phyloP scores from a whole-genome alignment of 78 protist genomes.

The Cyanophora paradoxa region DNA sequence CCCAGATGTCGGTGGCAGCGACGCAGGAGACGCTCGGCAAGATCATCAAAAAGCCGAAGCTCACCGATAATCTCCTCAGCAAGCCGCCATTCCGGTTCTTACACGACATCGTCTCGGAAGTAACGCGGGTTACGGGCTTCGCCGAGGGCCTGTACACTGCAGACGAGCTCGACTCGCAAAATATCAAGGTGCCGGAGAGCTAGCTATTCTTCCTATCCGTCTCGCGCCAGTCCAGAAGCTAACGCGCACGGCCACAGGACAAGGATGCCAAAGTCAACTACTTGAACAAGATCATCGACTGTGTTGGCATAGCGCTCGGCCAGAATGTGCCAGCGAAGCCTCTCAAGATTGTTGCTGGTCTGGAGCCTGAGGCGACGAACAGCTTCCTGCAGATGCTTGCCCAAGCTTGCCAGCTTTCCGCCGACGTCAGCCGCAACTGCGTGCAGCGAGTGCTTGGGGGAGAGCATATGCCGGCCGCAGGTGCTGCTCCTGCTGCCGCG shows the following conservation, averaged over 20 bases:
- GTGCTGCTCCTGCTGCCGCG: not conserved
- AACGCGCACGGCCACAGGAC: too few species aligned
- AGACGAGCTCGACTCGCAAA: conserved; percentile 24
- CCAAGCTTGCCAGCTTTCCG: too few species aligned
- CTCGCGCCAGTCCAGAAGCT: too few species aligned
- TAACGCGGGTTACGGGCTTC: conserved; percentile 26
- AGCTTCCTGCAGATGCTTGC: conserved; percentile 27
- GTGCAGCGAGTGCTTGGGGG: not conserved
- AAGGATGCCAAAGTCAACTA: conserved; percentile 45
- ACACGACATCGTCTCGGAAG: conserved; percentile 54
- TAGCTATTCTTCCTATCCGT: too few species aligned
- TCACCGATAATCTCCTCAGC: conserved; percentile 39
- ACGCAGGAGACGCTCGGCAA: conserved; percentile 21
- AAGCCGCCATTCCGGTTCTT: conserved; percentile 71
- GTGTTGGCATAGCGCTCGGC: not conserved
- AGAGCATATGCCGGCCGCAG: too few species aligned
- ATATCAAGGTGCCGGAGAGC: conserved; percentile 25
- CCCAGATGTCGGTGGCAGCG: not conserved
- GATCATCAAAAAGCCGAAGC: conserved; percentile 35
- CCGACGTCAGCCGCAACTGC: not conserved
- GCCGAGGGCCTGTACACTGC: conserved; percentile 24
- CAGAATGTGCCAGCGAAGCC: conserved; percentile 5
- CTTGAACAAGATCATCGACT: conserved; percentile 33
- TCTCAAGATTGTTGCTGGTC: conserved; percentile 52
- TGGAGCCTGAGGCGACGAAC: conserved; percentile 53